A percentile compares a stretch with the other conserved stretches of the same genome.
Evolutionary conservation across 148 eudicot species (phyloP).

Genomic region (Oxyria digyna): DNA sequence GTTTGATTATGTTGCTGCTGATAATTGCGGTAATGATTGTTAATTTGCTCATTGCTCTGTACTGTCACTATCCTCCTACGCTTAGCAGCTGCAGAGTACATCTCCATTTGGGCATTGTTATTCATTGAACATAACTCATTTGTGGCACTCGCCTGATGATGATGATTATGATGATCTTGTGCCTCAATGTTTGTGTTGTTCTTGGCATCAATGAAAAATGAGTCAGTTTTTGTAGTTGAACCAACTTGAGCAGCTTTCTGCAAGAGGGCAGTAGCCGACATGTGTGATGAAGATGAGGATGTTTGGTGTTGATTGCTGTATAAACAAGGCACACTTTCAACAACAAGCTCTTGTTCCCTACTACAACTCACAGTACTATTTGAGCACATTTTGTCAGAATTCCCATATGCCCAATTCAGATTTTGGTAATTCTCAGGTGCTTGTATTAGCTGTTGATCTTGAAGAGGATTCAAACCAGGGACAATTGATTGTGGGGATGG

Average conservation of each 20-base stretch:
- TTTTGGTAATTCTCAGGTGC: not conserved
- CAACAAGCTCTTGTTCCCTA: not conserved
- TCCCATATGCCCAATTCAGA: not conserved
- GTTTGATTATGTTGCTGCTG: not conserved
- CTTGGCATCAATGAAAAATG: not conserved
- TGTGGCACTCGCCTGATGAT: not conserved
- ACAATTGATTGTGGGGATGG: not conserved
- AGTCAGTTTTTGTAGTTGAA: not conserved
- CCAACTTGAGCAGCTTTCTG: conserved; percentile 12
- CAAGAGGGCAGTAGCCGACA: conserved; percentile 53
- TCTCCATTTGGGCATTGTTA: conserved; percentile 4
- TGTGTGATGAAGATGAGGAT: conserved; percentile 14
- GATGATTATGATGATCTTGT: not conserved
- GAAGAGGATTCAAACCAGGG: not conserved
- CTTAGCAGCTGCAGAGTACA: not conserved
- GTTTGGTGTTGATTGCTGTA: conserved; percentile 41
- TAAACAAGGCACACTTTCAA: conserved; percentile 38
- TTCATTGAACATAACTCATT: conserved; percentile 2
- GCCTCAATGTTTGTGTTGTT: not conserved
- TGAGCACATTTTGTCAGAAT: not conserved
- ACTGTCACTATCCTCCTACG: not conserved
- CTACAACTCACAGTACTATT: not conserved
- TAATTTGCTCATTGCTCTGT: not conserved
- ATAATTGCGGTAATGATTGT: not conserved
- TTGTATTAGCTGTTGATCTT: not conserved